Evolutionary conservation across 768 basidiomycete species (phyloP).

Genomic region (Amanita polypyramis): DNA sequence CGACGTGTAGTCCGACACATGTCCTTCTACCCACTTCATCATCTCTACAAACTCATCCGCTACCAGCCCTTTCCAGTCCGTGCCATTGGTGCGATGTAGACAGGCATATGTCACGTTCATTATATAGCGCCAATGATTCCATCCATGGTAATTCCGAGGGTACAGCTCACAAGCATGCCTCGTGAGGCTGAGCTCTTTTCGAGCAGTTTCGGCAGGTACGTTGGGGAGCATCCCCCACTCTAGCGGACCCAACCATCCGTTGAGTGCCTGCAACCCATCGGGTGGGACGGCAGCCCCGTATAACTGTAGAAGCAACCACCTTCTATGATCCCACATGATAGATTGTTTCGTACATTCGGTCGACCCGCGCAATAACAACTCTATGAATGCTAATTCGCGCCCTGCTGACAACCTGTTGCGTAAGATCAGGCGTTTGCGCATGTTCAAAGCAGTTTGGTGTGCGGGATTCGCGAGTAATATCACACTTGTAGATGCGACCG

Average conservation of each 20-base stretch:
- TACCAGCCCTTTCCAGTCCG: slow-evolving; percentile 23
- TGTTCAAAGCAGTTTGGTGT: slow-evolving; percentile 58
- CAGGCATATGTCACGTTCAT: slow-evolving; percentile 22
- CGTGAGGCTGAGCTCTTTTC: slow-evolving; percentile 38
- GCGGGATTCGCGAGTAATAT: slow-evolving; percentile 61
- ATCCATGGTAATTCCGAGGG: slow-evolving; percentile 68
- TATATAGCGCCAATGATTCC: slow-evolving; percentile 51
- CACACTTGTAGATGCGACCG: slow-evolving; percentile 29
- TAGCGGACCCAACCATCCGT: slow-evolving; percentile 17
- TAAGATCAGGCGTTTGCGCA: slow-evolving; percentile 43
- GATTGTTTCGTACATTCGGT: slow-evolving; percentile 54
- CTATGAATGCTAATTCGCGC: slow-evolving; percentile 38
- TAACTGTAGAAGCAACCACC: slow-evolving; percentile 43
- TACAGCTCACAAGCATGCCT: slow-evolving; percentile 47
- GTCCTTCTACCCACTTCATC: slow-evolving; percentile 46
- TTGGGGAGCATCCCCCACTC: slow-evolving; percentile 19
- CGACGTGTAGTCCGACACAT: slow-evolving; percentile 60
- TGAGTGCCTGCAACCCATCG: not conserved
- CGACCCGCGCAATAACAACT: slow-evolving; percentile 37
- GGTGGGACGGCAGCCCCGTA: slow-evolving; percentile 13
- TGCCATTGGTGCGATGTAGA: slow-evolving; percentile 10
- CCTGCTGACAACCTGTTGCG: slow-evolving; percentile 22
- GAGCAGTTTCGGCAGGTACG: slow-evolving; percentile 26
- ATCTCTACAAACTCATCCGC: slow-evolving; percentile 25
- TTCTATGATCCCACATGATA: slow-evolving; percentile 60